Percentiles rank a stretch among this genome's conserved stretches.
Evolutionary conservation across 2,329 filamentous ascomycete species (phyloP).

Genomic region (Colletotrichum sp.): DNA sequence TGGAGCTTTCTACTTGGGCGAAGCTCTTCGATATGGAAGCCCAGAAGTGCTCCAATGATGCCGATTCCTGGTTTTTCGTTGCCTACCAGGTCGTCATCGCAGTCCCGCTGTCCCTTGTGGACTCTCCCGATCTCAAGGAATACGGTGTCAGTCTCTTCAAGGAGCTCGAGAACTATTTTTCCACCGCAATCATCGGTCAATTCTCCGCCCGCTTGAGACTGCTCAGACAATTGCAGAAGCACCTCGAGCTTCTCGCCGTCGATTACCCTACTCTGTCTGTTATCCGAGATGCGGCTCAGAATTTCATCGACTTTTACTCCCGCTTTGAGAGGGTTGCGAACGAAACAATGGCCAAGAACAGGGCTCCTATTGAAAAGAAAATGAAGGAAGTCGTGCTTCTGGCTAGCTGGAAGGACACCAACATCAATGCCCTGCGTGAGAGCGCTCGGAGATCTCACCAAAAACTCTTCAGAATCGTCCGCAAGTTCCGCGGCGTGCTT

Average conservation of each 20-base stretch:
- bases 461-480: conserved; percentile 88
- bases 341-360: conserved; percentile 70
- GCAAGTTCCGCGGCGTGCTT: conserved; percentile 85
- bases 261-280: conserved; percentile 63
- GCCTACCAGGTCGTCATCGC: conserved; percentile 90
- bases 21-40: conserved; percentile 86
- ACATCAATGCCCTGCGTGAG: conserved; percentile 86
- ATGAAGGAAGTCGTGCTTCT: conserved; percentile 93
- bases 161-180: conserved; percentile 81
- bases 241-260: conserved; percentile 65
- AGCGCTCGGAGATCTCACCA: conserved; percentile 90
- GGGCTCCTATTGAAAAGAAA: conserved; percentile 81
- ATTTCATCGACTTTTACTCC: conserved; percentile 78
- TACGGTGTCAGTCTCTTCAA: conserved; percentile 75
- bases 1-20: conserved; percentile 93
- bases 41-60: conserved; percentile 75
- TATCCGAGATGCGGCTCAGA: conserved; percentile 70
- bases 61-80: conserved; percentile 94
- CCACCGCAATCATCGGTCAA: conserved; percentile 80
- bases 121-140: conserved; percentile 61
- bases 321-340: conserved; percentile 72
- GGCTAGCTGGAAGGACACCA: conserved; percentile 98
- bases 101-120: conserved; percentile 70
- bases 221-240: conserved; percentile 66
- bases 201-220: conserved; percentile 75